Evolutionary conservation across 208 protist species (phyloP).

Genomic region (Crithidia mellificae): DNA sequence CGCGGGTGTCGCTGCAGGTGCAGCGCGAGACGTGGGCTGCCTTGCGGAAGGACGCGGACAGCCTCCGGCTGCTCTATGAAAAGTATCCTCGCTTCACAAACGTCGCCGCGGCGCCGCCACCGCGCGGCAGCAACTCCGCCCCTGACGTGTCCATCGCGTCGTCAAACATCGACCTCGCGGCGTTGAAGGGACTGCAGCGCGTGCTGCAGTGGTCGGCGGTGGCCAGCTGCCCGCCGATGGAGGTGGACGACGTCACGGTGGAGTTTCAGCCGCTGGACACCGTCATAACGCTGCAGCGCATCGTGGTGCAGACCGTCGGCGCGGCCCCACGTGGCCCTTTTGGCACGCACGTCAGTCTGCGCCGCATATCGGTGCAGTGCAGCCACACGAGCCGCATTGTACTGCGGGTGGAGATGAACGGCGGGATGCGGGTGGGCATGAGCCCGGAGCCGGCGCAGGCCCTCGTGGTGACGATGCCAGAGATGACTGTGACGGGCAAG

Average conservation of each 20-base stretch:
- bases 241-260: conserved; percentile 17
- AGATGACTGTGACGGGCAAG: conserved; percentile 12
- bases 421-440: conserved; percentile 19
- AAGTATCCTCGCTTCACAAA: conserved; percentile 20
- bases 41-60: conserved; percentile 24
- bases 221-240: conserved; percentile 18
- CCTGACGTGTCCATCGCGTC: background rate
- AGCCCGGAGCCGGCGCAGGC: conserved; percentile 8
- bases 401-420: conserved; percentile 10
- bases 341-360: conserved; percentile 24
- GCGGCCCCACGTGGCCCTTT: conserved; percentile 7
- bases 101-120: background rate
- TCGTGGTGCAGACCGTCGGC: conserved; percentile 26
- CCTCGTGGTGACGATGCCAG: conserved; percentile 11
- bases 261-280: conserved; percentile 31
- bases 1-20: conserved; percentile 32
- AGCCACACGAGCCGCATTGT: conserved; percentile 14
- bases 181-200: conserved; percentile 6
- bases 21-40: conserved; percentile 31
- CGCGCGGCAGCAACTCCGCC: background rate
- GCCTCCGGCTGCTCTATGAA: conserved; percentile 22
- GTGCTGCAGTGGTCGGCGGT: conserved; percentile 28
- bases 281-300: conserved; percentile 11
- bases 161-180: conserved; percentile 6
- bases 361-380: conserved; percentile 9